phyloP scores from a whole-genome alignment of 1,284 basidiomycete genomes.

The Cryptococcus deneoformans region DNA sequence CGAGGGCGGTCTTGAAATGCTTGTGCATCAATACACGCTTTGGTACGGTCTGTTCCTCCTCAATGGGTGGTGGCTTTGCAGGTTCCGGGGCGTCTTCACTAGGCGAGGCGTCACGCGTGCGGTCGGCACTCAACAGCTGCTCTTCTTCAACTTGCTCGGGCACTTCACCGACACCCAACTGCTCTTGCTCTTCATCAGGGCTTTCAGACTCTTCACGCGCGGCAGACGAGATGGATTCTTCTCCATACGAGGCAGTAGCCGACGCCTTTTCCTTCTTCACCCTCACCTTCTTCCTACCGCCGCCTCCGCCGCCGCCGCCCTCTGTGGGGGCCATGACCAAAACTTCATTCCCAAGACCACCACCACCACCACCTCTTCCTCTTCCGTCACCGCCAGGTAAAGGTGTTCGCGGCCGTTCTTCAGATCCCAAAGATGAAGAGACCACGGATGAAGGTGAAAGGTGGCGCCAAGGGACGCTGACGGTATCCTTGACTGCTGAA shows the following conservation, averaged over 20 bases:
- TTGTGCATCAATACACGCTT: constrained; percentile 34
- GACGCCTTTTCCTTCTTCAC: constrained; percentile 5
- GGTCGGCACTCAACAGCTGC: constrained; percentile 6
- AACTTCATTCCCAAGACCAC: constrained; percentile 3
- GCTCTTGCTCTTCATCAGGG: background rate
- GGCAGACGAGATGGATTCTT: background rate
- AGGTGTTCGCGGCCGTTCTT: background rate
- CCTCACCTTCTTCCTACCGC: constrained; percentile 13
- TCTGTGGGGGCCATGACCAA: constrained; percentile 7
- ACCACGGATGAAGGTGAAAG: constrained; percentile 1
- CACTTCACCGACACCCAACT: background rate
- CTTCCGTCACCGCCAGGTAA: background rate
- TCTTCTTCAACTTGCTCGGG: constrained; percentile 1
- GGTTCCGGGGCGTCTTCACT: background rate
- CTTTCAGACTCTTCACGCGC: background rate
- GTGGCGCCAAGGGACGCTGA: constrained; percentile 67
- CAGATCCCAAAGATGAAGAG: background rate
- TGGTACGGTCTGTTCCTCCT: background rate
- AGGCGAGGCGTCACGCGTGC: background rate
- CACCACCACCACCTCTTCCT: background rate
- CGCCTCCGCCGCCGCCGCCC: constrained; percentile 2
- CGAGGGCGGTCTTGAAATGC: constrained; percentile 77
- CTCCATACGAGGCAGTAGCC: background rate
- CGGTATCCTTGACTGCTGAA: constrained; percentile 79
- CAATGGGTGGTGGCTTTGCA: background rate